These are phyloP conservation scores for Neurospora sp. DNA, from an alignment of 495 filamentous ascomycete genomes.

Conservation along the genomic window DNA sequence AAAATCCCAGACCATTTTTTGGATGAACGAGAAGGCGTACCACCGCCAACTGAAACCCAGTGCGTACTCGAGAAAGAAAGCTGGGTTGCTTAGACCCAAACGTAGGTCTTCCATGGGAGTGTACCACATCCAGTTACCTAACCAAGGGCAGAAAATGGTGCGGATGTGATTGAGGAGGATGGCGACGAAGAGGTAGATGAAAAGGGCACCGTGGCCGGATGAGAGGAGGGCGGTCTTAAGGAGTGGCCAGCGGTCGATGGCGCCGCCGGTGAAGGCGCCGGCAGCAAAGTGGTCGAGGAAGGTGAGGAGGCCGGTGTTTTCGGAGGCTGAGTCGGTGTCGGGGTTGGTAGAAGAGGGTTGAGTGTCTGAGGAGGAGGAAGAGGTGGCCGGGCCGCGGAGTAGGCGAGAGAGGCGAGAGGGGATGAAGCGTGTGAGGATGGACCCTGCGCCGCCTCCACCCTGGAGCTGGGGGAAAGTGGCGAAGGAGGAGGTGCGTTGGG, in stretches of 20 bases:
- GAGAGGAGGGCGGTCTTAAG: conserved; percentile 5
- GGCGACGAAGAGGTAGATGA: conserved; percentile 8
- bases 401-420: neutral
- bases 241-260: neutral
- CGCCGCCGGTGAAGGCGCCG: conserved; percentile 3
- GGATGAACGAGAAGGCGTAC: neutral
- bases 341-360: neutral
- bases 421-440: neutral
- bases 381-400: neutral
- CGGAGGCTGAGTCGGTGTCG: neutral
- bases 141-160: conserved; percentile 7
- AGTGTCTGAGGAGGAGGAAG: neutral
- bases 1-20: conserved; percentile 2
- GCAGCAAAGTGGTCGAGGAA: conserved; percentile 3
- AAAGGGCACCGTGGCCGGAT: conserved; percentile 1
- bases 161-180: conserved; percentile 18
- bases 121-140: conserved; percentile 6
- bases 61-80: conserved; percentile 11
- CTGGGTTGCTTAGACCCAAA: conserved; percentile 10
- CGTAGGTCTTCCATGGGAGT: conserved; percentile 18
- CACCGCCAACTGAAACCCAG: conserved; percentile 6
- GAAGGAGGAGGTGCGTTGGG: conserved; percentile 4
- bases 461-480: neutral
- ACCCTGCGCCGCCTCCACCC: neutral
- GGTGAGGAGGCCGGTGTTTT: neutral